phyloP scores from a whole-genome alignment of 2,329 filamentous ascomycete genomes.

The Penicillium concentricum region DNA sequence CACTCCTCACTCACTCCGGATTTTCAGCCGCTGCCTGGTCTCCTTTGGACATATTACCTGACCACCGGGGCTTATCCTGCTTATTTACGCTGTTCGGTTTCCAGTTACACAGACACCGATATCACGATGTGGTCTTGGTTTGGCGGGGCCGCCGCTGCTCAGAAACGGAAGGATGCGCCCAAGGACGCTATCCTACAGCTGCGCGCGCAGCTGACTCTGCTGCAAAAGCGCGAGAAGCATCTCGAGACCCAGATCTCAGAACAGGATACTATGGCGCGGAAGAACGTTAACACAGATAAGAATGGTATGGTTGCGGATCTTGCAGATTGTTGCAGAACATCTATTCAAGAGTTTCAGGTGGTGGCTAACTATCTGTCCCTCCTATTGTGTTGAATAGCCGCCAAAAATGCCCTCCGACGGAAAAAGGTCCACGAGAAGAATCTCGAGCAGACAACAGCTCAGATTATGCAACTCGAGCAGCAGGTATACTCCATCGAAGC shows the following conservation, averaged over 20 bases:
- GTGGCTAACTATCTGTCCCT: not conserved
- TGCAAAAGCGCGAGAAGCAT: conserved; percentile 93
- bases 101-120: not conserved
- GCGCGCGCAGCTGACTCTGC: conserved; percentile 89
- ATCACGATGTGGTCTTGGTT: conserved; percentile 78
- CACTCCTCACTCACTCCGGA: conserved; percentile 1
- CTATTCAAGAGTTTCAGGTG: not conserved
- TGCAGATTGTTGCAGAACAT: not conserved
- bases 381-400: conserved; percentile 58
- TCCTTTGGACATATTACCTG: not conserved
- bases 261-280: conserved; percentile 83
- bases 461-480: conserved; percentile 89
- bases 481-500: conserved; percentile 97
- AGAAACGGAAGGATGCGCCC: conserved; percentile 87
- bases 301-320: conserved; percentile 64
- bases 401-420: conserved; percentile 82
- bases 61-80: not conserved
- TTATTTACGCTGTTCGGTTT: not conserved
- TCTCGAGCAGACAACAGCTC: conserved; percentile 82
- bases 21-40: conserved; percentile 12
- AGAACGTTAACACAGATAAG: conserved; percentile 87
- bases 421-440: conserved; percentile 95
- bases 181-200: conserved; percentile 94
- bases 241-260: conserved; percentile 89
- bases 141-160: conserved; percentile 73